These are phyloP conservation scores for Xylaria bambusicola DNA, from an alignment of 495 filamentous ascomycete species.

Conservation along the genomic window DNA sequence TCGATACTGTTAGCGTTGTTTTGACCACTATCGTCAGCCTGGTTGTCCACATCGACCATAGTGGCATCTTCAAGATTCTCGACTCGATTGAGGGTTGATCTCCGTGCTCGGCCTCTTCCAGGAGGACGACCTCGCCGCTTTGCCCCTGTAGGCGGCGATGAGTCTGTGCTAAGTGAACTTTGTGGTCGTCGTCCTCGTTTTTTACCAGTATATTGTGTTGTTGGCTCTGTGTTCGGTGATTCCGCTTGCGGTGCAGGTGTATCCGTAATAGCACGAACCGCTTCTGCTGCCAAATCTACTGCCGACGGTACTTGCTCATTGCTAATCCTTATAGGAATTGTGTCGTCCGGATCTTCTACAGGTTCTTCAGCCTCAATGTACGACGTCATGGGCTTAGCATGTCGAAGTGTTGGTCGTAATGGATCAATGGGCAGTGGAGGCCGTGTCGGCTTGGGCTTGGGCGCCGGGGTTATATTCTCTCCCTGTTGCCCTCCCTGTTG, in stretches of 20 bases:
- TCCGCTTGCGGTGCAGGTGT: neutral
- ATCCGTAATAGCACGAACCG: constrained; percentile 27
- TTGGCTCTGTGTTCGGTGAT: neutral
- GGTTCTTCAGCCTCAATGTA: constrained; percentile 42
- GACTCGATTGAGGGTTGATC: constrained; percentile 23
- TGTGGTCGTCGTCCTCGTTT: constrained; percentile 30
- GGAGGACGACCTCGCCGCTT: constrained; percentile 32
- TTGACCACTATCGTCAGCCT: constrained; percentile 7
- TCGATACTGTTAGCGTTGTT: neutral
- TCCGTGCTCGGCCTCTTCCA: constrained; percentile 23
- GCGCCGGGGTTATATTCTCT: neutral
- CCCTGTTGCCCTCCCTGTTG: constrained; percentile 12
- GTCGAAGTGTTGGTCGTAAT: constrained; percentile 43
- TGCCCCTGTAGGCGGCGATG: constrained; percentile 17
- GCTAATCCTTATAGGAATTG: constrained; percentile 27
- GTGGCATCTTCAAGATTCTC: constrained; percentile 20
- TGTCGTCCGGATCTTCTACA: constrained; percentile 40
- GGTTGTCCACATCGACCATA: constrained; percentile 12
- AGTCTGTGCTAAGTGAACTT: constrained; percentile 22
- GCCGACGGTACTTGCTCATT: constrained; percentile 28
- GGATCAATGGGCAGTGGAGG: constrained; percentile 26
- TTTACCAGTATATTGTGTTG: constrained; percentile 17
- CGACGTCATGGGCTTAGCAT: constrained; percentile 46
- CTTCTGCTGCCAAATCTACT: constrained; percentile 42
- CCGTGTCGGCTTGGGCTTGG: constrained; percentile 9